Conservation (phyloP, 2,329 filamentous ascomycete species). For the Xylaria sp. region DNA sequence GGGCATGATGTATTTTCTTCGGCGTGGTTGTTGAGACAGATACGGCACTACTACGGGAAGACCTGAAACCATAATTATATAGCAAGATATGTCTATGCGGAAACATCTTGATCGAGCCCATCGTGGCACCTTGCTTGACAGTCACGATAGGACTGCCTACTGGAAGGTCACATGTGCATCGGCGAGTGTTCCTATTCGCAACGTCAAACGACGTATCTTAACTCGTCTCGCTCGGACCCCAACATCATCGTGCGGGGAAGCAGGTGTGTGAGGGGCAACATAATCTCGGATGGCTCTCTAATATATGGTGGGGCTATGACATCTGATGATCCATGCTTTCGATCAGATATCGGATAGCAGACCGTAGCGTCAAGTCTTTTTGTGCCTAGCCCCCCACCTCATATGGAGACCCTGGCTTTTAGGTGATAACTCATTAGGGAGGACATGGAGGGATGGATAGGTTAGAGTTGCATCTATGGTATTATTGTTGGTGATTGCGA, state of each 20-base stretch:
- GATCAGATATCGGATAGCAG: not conserved
- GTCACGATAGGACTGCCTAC: not conserved
- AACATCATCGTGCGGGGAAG: slow-evolving; percentile 15
- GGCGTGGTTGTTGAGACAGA: not conserved
- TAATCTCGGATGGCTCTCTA: not conserved
- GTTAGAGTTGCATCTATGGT: not conserved
- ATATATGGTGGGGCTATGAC: not conserved
- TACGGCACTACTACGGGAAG: not conserved
- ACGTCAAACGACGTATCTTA: not conserved
- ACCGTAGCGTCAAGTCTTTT: not conserved
- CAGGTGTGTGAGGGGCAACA: not conserved
- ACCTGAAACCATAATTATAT: slow-evolving; percentile 4
- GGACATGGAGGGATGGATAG: not conserved
- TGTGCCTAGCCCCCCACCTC: not conserved
- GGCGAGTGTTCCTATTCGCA: slow-evolving; percentile 1
- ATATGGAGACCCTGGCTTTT: no score
- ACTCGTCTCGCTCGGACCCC: slow-evolving; percentile 1
- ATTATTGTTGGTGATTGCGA: not conserved
- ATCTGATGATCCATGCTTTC: not conserved
- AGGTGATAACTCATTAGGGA: no score
- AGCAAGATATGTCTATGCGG: slow-evolving; percentile 1
- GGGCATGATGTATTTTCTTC: not conserved
- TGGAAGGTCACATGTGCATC: not conserved
- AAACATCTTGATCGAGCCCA: not conserved
- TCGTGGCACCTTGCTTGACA: not conserved